phyloP scores from a whole-genome alignment of 768 basidiomycete species.

The Lactifluus hygrophoroides region DNA sequence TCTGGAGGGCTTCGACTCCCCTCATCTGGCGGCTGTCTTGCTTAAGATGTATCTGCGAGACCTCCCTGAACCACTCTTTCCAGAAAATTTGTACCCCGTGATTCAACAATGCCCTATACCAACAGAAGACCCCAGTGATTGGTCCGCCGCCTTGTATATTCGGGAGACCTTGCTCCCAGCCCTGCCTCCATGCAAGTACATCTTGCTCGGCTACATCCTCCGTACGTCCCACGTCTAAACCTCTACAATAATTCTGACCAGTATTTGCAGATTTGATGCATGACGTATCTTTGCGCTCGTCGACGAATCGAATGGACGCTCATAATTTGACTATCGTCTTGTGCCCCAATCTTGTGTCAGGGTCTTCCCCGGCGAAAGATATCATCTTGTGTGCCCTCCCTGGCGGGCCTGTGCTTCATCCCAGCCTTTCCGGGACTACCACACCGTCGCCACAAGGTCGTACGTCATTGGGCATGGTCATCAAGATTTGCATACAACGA shows the following conservation, averaged over 20 bases:
- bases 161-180: constrained; percentile 59
- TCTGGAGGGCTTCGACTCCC: constrained; percentile 64
- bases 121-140: constrained; percentile 43
- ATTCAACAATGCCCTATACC: constrained; percentile 62
- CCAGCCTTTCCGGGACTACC: constrained; percentile 22
- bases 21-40: constrained; percentile 75
- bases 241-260: not conserved
- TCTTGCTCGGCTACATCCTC: constrained; percentile 56
- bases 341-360: constrained; percentile 68
- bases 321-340: constrained; percentile 75
- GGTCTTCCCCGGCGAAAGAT: constrained; percentile 59
- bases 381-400: constrained; percentile 66
- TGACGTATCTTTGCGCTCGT: constrained; percentile 62
- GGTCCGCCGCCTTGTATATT: constrained; percentile 54
- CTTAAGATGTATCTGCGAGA: constrained; percentile 82
- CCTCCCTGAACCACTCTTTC: constrained; percentile 70
- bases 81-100: constrained; percentile 54
- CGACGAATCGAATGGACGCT: constrained; percentile 72
- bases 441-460: constrained; percentile 35
- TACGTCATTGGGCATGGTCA: constrained; percentile 60
- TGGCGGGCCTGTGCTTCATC: constrained; percentile 35
- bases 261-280: constrained; percentile 59
- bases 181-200: constrained; percentile 62
- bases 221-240: constrained; percentile 13
- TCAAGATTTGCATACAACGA: constrained; percentile 70